Conservation (phyloP, 139 green algal genomes). For the Prasinococcaceae sp. region DNA sequence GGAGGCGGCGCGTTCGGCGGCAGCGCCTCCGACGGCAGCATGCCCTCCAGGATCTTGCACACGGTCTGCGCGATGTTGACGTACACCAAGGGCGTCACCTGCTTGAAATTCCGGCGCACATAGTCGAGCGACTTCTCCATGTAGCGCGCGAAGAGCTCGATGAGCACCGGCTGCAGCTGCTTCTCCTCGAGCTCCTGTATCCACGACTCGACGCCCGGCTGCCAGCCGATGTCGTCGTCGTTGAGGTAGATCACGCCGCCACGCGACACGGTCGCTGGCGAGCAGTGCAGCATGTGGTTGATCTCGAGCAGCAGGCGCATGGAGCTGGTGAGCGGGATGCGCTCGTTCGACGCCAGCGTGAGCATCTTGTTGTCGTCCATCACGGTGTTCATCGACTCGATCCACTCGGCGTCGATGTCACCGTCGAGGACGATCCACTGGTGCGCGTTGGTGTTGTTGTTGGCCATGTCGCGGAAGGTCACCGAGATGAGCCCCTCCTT, state of each 20-base stretch:
- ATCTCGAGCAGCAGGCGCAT: constrained; percentile 85
- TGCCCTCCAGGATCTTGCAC: constrained; percentile 79
- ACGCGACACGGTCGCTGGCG: constrained; percentile 75
- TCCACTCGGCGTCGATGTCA: constrained; percentile 86
- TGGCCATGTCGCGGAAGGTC: constrained; percentile 71
- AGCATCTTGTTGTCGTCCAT: constrained; percentile 87
- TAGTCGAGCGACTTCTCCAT: constrained; percentile 69
- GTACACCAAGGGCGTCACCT: constrained; percentile 52
- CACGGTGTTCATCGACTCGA: constrained; percentile 88
- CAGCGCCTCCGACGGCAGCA: constrained; percentile 53
- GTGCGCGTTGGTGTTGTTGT: constrained; percentile 67
- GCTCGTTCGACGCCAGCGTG: constrained; percentile 81
- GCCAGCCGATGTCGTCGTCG: constrained; percentile 70
- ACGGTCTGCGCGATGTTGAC: constrained; percentile 76
- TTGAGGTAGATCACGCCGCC: constrained; percentile 87
- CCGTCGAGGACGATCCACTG: constrained; percentile 93
- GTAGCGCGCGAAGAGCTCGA: constrained; percentile 68
- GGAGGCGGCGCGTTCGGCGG: constrained; percentile 25
- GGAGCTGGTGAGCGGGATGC: constrained; percentile 64
- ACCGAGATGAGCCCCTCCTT: constrained; percentile 79
- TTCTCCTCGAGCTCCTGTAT: constrained; percentile 50
- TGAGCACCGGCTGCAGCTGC: constrained; percentile 57
- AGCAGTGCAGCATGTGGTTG: constrained; percentile 69
- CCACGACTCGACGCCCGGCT: constrained; percentile 63
- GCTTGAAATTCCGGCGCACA: constrained; percentile 68